Percentiles rank a stretch among this genome's conserved stretches.
phyloP scores from a whole-genome alignment of 352 stramenopile genomes.

The Globisporangium takayamanum region DNA sequence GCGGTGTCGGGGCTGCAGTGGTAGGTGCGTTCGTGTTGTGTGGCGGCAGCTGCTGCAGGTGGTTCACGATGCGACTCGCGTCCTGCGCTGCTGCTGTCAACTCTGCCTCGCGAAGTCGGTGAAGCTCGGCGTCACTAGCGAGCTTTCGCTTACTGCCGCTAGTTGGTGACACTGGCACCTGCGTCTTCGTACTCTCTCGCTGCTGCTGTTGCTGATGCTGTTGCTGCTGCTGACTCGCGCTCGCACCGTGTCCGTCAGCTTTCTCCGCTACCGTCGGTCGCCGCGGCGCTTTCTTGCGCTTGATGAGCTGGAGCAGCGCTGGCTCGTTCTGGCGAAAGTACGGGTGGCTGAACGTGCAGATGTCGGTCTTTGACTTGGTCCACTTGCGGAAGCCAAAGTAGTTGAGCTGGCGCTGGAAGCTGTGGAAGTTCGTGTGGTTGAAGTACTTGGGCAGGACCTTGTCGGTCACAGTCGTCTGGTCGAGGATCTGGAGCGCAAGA shows the following conservation, averaged over 20 bases:
- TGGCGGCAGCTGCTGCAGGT: slow-evolving; percentile 7
- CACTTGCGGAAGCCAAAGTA: slow-evolving; percentile 85
- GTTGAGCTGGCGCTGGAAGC: slow-evolving; percentile 85
- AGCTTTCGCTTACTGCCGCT: too few relatives aligned
- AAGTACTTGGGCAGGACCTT: slow-evolving; percentile 86
- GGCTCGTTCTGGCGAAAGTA: slow-evolving; percentile 71
- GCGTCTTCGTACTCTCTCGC: too few relatives aligned
- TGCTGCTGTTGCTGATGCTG: slow-evolving; percentile 6
- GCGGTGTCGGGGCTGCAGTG: slow-evolving; percentile 22
- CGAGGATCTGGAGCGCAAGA: slow-evolving; percentile 39
- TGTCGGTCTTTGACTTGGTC: slow-evolving; percentile 65
- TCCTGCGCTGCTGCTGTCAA: too few relatives aligned
- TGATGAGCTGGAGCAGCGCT: slow-evolving; percentile 70
- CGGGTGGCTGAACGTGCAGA: slow-evolving; percentile 83
- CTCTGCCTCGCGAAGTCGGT: too few relatives aligned
- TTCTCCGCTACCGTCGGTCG: slow-evolving; percentile 19
- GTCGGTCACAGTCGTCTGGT: slow-evolving; percentile 41
- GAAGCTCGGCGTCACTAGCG: too few relatives aligned
- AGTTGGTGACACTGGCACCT: too few relatives aligned
- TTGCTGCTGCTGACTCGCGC: not conserved
- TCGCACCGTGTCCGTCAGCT: not conserved
- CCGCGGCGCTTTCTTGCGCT: slow-evolving; percentile 69
- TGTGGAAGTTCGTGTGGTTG: slow-evolving; percentile 86
- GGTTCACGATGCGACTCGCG: not conserved
- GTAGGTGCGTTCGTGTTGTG: slow-evolving; percentile 11